Base-by-base conservation (phyloP, 176 grass and related monocot genomes). In the Lolium rigidum region DNA sequence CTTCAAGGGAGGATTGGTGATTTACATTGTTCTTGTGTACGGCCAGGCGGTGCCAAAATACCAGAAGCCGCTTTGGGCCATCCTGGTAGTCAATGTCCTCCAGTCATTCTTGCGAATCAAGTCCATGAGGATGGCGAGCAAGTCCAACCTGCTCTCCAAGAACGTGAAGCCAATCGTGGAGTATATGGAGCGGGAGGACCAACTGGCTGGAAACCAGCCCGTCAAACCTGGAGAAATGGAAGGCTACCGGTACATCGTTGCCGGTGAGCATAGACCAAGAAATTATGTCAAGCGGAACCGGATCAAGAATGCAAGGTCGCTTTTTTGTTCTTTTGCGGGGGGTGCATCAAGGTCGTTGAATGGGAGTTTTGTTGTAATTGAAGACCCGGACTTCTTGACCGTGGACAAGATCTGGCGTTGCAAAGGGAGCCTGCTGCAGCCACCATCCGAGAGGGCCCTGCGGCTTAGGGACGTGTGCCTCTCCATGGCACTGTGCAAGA, bases 81-180 rank as follows among this genome's bases (percentile, higher is more conserved):
- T 46, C 44, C 9, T 46, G 44, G 6, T 46, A 9, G 44, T 79
- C 3, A 37, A 3, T 57, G 5, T 62, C n/a, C 37, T 79, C 12
- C 59, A 79, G 77, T 13, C 10, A 2, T 79, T 43, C 18, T 31
- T 25, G 77, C 21, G 20, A 8, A 44, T 79, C 2, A 38, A 35
- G 14, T 79, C 77, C 20, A 62, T 79, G 57, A 79, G 77, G 57
- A 79, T 10, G 77, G 77, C 59, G 37, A 62, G 77, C 77, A 62
- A 63, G 12, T 25, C 12, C 7, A 39, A 79, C 38, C 57, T 79
- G 7, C 58, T 61, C 12, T 4, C 2, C n/a, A 61, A 63, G 57
- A 47, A 62, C 6, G 7, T 62, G 6, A 79, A 79, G 77, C 55
- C 44, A 35, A 47, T 79, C 6, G 57, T 18, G 1, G 77, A 79